Percentiles rank a stretch among this genome's conserved stretches.
Conservation (phyloP, 2,329 filamentous ascomycete species). For the Fusarium pininemorale region DNA sequence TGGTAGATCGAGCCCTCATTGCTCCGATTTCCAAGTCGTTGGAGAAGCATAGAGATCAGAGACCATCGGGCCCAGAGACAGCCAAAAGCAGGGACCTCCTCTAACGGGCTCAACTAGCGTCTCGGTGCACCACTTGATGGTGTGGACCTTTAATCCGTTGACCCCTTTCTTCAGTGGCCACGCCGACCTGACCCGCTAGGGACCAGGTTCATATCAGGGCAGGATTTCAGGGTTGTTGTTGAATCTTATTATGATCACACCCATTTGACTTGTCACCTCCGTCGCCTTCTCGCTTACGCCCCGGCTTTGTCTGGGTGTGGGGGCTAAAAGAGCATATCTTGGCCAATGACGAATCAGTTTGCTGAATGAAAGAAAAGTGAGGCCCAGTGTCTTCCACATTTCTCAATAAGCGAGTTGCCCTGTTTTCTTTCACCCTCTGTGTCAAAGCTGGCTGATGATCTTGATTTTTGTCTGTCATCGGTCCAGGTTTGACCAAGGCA, state of each 20-base stretch:
- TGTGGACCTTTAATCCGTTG: not conserved
- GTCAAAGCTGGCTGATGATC: conserved; percentile 37
- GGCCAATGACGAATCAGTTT: not conserved
- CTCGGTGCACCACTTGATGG: not conserved
- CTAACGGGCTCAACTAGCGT: conserved; percentile 28
- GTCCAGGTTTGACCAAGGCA: conserved; percentile 3
- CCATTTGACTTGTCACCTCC: not conserved
- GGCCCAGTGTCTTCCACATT: not conserved
- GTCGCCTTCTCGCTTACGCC: conserved; percentile 6
- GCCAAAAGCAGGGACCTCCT: conserved; percentile 40
- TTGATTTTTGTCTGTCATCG: conserved; percentile 51
- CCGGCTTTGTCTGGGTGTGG: conserved; percentile 11
- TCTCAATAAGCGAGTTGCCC: not conserved
- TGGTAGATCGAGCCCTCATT: conserved; percentile 46
- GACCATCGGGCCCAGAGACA: conserved; percentile 38
- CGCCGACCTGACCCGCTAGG: not conserved
- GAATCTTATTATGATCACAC: not conserved
- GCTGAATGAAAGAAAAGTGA: conserved; percentile 2
- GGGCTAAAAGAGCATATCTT: not conserved
- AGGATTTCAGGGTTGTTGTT: not conserved
- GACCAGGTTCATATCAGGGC: not conserved
- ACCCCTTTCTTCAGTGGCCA: not conserved
- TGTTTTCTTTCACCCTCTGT: conserved; percentile 17
- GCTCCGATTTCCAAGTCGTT: conserved; percentile 46
- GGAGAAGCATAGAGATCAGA: conserved; percentile 43